A percentile compares a stretch with the other conserved stretches of the same genome.
phyloP scores from a whole-genome alignment of 2,329 filamentous ascomycete species.

The Raffaelea deltoideospora region DNA sequence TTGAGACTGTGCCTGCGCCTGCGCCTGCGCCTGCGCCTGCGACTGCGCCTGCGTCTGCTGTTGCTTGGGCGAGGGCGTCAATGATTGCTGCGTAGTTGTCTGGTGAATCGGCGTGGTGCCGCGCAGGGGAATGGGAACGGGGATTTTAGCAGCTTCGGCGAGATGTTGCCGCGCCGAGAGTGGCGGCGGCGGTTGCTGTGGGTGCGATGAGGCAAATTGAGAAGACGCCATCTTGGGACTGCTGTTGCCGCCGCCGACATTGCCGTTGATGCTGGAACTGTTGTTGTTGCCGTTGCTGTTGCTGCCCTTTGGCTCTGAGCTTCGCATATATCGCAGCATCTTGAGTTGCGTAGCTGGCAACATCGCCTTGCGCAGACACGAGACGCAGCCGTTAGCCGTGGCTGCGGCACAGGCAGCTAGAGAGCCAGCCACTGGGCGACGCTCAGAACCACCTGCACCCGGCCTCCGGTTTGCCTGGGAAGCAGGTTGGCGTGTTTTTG shows the following conservation, averaged over 20 bases:
- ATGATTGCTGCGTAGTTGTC: slow-evolving; percentile 3
- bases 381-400: slow-evolving; percentile 4
- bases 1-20: slow-evolving; percentile 2
- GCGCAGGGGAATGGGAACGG: slow-evolving; percentile 18
- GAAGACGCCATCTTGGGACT: slow-evolving; percentile 5
- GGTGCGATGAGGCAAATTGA: neutral
- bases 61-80: slow-evolving; percentile 1
- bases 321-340: slow-evolving; percentile 13
- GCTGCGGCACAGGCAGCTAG: slow-evolving; percentile 4
- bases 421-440: neutral
- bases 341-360: slow-evolving; percentile 11
- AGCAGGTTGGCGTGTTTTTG: neutral
- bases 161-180: slow-evolving; percentile 13
- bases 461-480: neutral
- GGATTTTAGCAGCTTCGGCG: slow-evolving; percentile 20
- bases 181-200: slow-evolving; percentile 8
- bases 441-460: neutral
- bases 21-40: neutral
- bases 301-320: slow-evolving; percentile 10
- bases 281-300: slow-evolving; percentile 1
- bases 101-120: slow-evolving; percentile 14
- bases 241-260: neutral
- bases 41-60: slow-evolving; percentile 1
- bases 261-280: neutral
- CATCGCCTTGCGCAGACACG: slow-evolving; percentile 7